These are phyloP conservation scores for Stephania cephalantha DNA, from an alignment of 164 flowering plant genomes.

Conservation along the genomic window DNA sequence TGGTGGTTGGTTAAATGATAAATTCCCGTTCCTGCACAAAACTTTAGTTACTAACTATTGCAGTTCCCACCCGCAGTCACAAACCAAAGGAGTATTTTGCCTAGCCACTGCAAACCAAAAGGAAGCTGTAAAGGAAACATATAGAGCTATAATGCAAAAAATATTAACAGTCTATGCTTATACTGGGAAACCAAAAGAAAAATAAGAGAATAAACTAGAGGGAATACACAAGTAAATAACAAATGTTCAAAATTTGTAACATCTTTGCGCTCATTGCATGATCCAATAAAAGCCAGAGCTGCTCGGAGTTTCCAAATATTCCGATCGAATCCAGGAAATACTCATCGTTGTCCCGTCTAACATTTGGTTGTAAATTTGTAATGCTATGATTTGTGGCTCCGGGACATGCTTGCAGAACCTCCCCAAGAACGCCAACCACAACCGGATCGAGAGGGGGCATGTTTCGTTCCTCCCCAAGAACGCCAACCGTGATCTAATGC, in stretches of 20 bases:
- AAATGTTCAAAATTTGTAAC: no score
- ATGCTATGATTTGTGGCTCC: not conserved
- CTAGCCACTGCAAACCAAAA: no score
- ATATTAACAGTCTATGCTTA: no score
- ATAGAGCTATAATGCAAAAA: no score
- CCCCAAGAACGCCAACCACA: not conserved
- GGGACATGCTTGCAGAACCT: not conserved
- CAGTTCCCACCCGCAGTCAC: no score
- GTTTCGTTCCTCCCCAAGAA: constrained; percentile 7
- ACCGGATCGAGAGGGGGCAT: not conserved
- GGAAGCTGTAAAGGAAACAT: no score
- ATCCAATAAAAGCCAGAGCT: not conserved
- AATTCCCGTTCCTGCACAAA: no score
- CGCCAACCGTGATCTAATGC: not conserved
- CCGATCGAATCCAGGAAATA: not conserved
- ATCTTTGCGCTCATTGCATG: not conserved
- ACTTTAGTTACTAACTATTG: no score
- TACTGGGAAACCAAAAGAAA: not conserved
- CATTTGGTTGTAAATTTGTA: not conserved
- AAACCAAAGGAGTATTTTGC: no score
- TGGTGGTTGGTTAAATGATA: no score
- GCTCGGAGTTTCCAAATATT: not conserved
- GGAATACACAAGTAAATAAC: not conserved
- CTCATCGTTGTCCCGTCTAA: not conserved
- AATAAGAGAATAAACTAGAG: not conserved